These are phyloP conservation scores for Benincasa hispida DNA, from an alignment of 306 rosid genomes.

Conservation along the genomic window DNA sequence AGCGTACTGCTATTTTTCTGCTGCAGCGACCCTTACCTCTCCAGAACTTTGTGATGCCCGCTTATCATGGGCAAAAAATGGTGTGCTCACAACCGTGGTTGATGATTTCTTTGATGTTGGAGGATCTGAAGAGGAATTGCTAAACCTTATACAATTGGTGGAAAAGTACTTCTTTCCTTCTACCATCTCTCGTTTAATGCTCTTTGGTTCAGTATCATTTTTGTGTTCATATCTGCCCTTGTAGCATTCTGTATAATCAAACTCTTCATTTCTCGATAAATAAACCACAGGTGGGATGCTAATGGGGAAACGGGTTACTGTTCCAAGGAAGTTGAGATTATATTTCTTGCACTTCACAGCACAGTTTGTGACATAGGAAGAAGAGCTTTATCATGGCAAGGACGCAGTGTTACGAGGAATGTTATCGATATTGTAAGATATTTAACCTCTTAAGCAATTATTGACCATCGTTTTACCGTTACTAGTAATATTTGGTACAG, in stretches of 20 bases:
- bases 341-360: constrained; percentile 46
- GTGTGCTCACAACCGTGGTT: constrained; percentile 65
- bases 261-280: background rate
- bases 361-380: constrained; percentile 55
- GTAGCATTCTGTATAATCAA: background rate
- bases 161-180: constrained; percentile 38
- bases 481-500: background rate
- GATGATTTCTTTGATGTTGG: constrained; percentile 84
- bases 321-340: constrained; percentile 58
- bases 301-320: constrained; percentile 33
- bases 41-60: constrained; percentile 69
- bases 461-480: background rate
- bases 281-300: constrained; percentile 68
- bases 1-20: constrained; percentile 61
- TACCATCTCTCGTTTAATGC: background rate
- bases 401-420: constrained; percentile 33
- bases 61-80: constrained; percentile 68
- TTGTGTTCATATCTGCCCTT: background rate
- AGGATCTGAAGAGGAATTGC: constrained; percentile 51
- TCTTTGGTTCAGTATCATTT: background rate
- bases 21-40: constrained; percentile 44
- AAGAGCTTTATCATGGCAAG: constrained; percentile 43
- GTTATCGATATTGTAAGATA: constrained; percentile 52
- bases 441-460: background rate
- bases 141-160: constrained; percentile 56